Conservation (phyloP, 2,329 filamentous ascomycete species). For the Talaromyces rugulosus region DNA sequence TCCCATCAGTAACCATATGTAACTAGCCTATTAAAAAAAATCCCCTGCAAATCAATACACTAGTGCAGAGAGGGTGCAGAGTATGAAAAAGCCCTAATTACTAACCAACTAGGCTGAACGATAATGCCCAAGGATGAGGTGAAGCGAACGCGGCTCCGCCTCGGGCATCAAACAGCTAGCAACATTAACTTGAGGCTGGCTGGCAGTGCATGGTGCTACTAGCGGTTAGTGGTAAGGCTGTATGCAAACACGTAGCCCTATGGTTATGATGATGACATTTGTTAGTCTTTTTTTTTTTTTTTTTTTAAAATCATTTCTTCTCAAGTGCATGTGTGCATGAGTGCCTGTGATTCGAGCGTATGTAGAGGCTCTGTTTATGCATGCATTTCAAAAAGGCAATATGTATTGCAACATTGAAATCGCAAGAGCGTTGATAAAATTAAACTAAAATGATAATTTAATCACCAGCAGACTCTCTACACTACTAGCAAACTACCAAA, state of each 20-base stretch:
- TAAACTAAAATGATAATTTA: too few species aligned
- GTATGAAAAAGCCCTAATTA: too few species aligned
- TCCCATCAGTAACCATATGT: background rate
- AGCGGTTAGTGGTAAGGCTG: background rate
- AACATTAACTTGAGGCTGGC: background rate
- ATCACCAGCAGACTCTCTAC: background rate
- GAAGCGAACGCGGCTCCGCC: background rate
- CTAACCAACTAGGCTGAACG: background rate
- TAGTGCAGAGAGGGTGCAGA: too few species aligned
- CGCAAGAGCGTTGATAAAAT: background rate
- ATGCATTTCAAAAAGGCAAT: background rate
- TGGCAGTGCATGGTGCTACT: background rate
- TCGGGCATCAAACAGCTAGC: background rate
- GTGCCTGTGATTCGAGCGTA: background rate
- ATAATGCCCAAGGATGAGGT: background rate
- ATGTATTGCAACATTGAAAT: constrained; percentile 3
- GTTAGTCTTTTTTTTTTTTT: background rate
- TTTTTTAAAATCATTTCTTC: background rate
- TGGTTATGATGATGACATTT: background rate
- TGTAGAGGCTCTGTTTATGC: background rate
- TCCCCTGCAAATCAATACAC: background rate
- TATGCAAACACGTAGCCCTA: background rate
- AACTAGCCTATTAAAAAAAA: background rate
- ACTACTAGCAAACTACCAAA: background rate
- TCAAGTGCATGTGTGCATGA: too few species aligned